Percentiles rank a stretch among this genome's conserved stretches.
Evolutionary conservation across 2,329 filamentous ascomycete species (phyloP).

Genomic region (Chaetomiaceae sp.): DNA sequence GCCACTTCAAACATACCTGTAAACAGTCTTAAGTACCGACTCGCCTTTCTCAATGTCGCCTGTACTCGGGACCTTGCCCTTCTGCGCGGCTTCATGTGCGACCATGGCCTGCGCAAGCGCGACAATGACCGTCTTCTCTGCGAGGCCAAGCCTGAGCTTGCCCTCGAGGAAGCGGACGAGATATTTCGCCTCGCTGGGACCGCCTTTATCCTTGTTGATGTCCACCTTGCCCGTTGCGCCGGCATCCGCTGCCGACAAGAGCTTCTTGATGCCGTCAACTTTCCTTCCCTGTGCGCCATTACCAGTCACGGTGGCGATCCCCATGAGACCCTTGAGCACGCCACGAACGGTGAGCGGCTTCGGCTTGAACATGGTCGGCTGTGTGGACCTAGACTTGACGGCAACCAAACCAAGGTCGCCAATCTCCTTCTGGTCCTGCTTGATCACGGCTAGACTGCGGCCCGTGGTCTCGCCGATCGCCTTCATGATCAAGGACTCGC

Average conservation of each 20-base stretch:
- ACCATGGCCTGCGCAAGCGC: conserved; percentile 85
- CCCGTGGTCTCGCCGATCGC: conserved; percentile 93
- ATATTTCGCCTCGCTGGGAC: conserved; percentile 90
- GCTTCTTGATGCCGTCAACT: conserved; percentile 90
- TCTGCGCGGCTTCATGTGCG: conserved; percentile 68
- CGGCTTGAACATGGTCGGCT: conserved; percentile 97
- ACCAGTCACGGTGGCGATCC: conserved; percentile 79
- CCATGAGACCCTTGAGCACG: conserved; percentile 82
- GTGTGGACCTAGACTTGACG: conserved; percentile 89
- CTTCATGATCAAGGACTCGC: conserved; percentile 98
- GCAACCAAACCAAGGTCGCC: conserved; percentile 92
- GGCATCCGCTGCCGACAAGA: conserved; percentile 84
- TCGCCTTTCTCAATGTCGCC: conserved; percentile 79
- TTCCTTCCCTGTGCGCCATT: conserved; percentile 86
- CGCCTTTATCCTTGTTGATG: conserved; percentile 86
- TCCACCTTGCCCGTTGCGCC: conserved; percentile 69
- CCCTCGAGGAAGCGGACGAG: conserved; percentile 90
- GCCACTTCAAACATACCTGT: conserved; percentile 51
- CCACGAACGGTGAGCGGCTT: conserved; percentile 81
- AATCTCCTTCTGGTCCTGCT: conserved; percentile 92
- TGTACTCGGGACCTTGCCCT: conserved; percentile 64
- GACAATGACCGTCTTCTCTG: conserved; percentile 86
- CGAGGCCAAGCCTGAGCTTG: conserved; percentile 84
- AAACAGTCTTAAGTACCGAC: conserved; percentile 79
- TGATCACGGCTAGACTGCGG: conserved; percentile 80